Base-by-base conservation (phyloP, 805 yeast species). In the Candida alai region DNA sequence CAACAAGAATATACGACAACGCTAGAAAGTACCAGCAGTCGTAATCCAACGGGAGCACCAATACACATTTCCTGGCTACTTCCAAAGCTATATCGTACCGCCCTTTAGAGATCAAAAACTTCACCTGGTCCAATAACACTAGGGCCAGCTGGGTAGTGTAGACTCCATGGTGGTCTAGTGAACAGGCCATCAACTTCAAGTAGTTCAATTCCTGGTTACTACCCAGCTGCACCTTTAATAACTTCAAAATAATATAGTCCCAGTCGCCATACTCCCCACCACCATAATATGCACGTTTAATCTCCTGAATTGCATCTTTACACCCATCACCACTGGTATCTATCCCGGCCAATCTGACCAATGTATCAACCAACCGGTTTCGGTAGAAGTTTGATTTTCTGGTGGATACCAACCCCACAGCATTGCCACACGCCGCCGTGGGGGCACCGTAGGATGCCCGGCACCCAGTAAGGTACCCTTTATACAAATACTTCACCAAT, bases 21-120 rank as follows among this genome's bases (percentile, higher is more conserved):
- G 83, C 73, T 28, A 86, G 61, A 23, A 65, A 62, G 39, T 73
- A 74, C 96, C 96, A 86, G 19, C 82, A 63, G 33, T 70, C 73
- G 51, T 80, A 86, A 52, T 82, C 90, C 2, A 85, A 67, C 0
- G 95, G 95, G n/a, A 84, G 64, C 2, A 83, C 66, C 32, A 73
- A 65, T 13, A 83, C 78, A 4, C 88, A 74, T 17, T 74, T 65
- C 13, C 68, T 58, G 0, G 94, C 83, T 7, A 80, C 59, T 15
- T 65, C 56, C 12, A 76, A 52, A 0, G 95, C 95, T 27, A 74
- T 51, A 24, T 68, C 72, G 12, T 68, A 62, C n/a, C 75, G 49
- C 17, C 63, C 56, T 50, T 80, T 81, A 6, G 70, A 49, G 4
- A 80, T 57, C 35, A 86, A 62, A 48, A 79, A 84, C 43, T 70